These are phyloP conservation scores for Tetracladium maxilliforme DNA, from an alignment of 2,329 filamentous ascomycete genomes.

Conservation along the genomic window DNA sequence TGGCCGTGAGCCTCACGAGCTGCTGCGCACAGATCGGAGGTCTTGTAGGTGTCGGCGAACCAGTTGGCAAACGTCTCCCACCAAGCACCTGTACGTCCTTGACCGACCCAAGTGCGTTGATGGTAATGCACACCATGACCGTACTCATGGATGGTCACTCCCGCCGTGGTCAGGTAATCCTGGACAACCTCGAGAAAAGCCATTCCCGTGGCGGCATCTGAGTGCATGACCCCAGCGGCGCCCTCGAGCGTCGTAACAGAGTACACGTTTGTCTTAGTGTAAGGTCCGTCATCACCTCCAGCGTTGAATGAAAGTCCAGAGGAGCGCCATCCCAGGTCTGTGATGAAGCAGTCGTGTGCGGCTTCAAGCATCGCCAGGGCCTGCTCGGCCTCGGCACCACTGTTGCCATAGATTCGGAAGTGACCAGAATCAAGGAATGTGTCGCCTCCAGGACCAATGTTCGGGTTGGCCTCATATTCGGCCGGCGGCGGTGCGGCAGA, in stretches of 20 bases:
- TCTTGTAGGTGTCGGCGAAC: slow-evolving; percentile 31
- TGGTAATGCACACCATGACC: too few relatives aligned
- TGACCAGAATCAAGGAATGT: slow-evolving; percentile 18
- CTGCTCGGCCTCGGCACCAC: slow-evolving; percentile 7
- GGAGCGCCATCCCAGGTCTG: slow-evolving; percentile 9
- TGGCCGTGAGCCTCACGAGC: slow-evolving; percentile 21
- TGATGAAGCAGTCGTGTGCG: slow-evolving; percentile 17
- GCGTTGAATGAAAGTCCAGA: slow-evolving; percentile 11
- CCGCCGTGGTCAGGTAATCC: too few relatives aligned
- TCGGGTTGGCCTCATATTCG: slow-evolving; percentile 14
- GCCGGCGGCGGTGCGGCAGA: too few relatives aligned
- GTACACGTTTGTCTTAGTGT: too few relatives aligned
- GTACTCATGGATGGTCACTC: too few relatives aligned
- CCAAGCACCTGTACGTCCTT: slow-evolving; percentile 29
- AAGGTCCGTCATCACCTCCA: too few relatives aligned
- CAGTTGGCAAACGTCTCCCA: slow-evolving; percentile 36
- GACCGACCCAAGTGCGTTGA: too few relatives aligned
- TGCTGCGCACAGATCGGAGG: slow-evolving; percentile 23
- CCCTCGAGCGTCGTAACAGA: too few relatives aligned
- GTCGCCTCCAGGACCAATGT: slow-evolving; percentile 16
- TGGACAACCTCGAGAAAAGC: too few relatives aligned
- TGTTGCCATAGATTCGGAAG: slow-evolving; percentile 22
- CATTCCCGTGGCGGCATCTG: too few relatives aligned
- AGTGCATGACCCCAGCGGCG: too few relatives aligned
- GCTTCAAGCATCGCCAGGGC: slow-evolving; percentile 27